Evolutionary conservation across 768 basidiomycete species (phyloP), one percentile per base, ranked within the genome.

Genomic region (Russula abietina): DNA sequence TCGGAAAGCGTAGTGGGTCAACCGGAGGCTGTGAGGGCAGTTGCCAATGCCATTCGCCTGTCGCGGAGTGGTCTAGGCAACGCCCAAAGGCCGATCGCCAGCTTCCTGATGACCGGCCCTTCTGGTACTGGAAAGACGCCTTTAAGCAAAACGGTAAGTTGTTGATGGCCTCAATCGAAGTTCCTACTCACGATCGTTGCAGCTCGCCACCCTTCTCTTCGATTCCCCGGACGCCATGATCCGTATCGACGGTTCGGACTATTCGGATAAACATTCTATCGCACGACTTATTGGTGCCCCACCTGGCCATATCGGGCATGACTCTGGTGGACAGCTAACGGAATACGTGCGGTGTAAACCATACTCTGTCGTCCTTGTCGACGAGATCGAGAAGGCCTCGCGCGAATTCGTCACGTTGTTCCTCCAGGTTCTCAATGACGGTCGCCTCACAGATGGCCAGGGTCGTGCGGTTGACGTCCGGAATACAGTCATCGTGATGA

Each of bases 51-150:
- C 2, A 90, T 98, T 68, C 84, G 96, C 51, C 75, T 98, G 48
- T 95, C 93, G 28, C 83, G 96, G 54, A 93, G 91, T 68, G 96
- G 96, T n/a, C 78, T 99, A n/a, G 81, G 89, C 48, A 92, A 95
- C 71, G 83, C 90, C 36, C 80, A 87, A 51, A 77, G 93, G 54
- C 96, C 96, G 5, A 88, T 97, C 61, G 94, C 96, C 0, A 91
- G 88, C 69, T 97, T 97, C 78, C 75, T 98, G 59, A 89, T 97
- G 82, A 87, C 87, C 8, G 91, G 91, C n/a, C 91, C 92, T 36
- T 89, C 89, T 5, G 93, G 93, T 28, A 94, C 91, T 4, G 91
- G 91, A 45, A 93, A 98, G 77, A 96, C 93, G 0, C 78, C 93
- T 64, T 78, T 97, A 66, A 87, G 87, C 50, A 98, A 97, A 77